These are phyloP conservation scores for Trametes pubescens DNA, from an alignment of 1,284 basidiomycete genomes.

Conservation along the genomic window DNA sequence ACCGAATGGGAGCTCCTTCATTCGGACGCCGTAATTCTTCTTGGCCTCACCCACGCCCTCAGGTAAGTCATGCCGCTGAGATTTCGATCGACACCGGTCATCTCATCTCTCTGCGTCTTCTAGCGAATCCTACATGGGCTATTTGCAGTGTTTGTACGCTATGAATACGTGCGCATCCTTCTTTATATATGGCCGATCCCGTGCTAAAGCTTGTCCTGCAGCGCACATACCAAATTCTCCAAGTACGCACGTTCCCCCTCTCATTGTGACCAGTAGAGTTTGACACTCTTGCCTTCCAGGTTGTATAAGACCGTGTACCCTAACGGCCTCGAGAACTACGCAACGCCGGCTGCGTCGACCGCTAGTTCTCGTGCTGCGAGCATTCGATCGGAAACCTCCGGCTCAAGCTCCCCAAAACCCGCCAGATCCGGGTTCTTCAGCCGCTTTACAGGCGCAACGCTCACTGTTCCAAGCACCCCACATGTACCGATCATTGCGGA, in stretches of 20 bases:
- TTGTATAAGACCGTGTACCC: constrained; percentile 80
- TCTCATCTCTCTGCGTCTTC: constrained; percentile 11
- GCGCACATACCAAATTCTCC: constrained; percentile 77
- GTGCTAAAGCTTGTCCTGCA: constrained; percentile 38
- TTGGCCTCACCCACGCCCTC: constrained; percentile 73
- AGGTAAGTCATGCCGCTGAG: constrained; percentile 51
- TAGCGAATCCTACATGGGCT: constrained; percentile 81
- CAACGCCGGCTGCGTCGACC: constrained; percentile 57
- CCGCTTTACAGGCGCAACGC: constrained; percentile 44
- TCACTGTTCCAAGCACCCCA: constrained; percentile 33
- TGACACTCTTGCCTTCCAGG: constrained; percentile 45
- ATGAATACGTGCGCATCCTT: constrained; percentile 59
- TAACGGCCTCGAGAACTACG: constrained; percentile 61
- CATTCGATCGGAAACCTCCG: constrained; percentile 44
- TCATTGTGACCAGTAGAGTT: constrained; percentile 13
- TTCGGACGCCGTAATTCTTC: constrained; percentile 73
- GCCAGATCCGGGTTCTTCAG: constrained; percentile 48
- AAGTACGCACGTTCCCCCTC: constrained; percentile 53
- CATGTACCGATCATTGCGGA: constrained; percentile 30
- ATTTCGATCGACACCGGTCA: constrained; percentile 8
- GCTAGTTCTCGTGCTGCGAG: constrained; percentile 49
- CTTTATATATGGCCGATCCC: constrained; percentile 1
- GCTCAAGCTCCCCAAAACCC: constrained; percentile 38
- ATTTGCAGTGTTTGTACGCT: constrained; percentile 78
- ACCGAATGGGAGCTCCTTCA: constrained; percentile 78